Percentiles rank a stretch among this genome's conserved stretches.
Evolutionary conservation across 2,329 filamentous ascomycete species (phyloP).

Genomic region (Trichoderma koningiopsis): DNA sequence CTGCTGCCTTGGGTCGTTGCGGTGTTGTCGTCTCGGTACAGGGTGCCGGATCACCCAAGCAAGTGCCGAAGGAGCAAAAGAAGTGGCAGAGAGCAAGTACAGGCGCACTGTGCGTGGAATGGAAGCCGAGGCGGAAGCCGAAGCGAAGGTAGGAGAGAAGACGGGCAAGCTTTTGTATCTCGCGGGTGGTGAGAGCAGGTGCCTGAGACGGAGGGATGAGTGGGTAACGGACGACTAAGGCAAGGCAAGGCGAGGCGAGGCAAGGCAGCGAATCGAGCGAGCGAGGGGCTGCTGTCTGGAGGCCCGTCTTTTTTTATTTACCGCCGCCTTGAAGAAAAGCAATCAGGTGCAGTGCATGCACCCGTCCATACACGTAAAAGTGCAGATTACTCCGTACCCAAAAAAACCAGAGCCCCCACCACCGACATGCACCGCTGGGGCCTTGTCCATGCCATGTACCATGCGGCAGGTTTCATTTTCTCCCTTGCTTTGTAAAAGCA

Average conservation of each 20-base stretch:
- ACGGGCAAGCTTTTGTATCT: slow-evolving; percentile 14
- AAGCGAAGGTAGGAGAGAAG: neutral
- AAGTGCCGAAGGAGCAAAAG: slow-evolving; percentile 23
- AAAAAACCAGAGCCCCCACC: neutral
- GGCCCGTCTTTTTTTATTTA: slow-evolving; percentile 11
- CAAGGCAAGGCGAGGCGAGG: neutral
- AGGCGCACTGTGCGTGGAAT: slow-evolving; percentile 18
- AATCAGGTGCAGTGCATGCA: neutral
- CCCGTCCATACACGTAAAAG: neutral
- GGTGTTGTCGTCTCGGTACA: slow-evolving; percentile 17
- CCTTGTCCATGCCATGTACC: slow-evolving; percentile 14
- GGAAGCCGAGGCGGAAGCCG: slow-evolving; percentile 14
- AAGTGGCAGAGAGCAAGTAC: neutral
- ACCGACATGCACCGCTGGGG: neutral
- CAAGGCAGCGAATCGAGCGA: neutral
- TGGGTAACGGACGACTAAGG: neutral
- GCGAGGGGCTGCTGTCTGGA: slow-evolving; percentile 18
- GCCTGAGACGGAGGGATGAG: slow-evolving; percentile 22
- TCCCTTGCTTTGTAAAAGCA: neutral
- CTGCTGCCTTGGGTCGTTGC: slow-evolving; percentile 18
- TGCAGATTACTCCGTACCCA: slow-evolving; percentile 1
- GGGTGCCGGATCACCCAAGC: slow-evolving; percentile 17
- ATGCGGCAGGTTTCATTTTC: neutral
- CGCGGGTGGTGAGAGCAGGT: slow-evolving; percentile 8
- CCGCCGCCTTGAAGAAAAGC: slow-evolving; percentile 14